Percentiles rank a stretch among this genome's conserved stretches.
phyloP scores from a whole-genome alignment of 495 filamentous ascomycete species.

The Pseudoneurospora amorphoporcata region DNA sequence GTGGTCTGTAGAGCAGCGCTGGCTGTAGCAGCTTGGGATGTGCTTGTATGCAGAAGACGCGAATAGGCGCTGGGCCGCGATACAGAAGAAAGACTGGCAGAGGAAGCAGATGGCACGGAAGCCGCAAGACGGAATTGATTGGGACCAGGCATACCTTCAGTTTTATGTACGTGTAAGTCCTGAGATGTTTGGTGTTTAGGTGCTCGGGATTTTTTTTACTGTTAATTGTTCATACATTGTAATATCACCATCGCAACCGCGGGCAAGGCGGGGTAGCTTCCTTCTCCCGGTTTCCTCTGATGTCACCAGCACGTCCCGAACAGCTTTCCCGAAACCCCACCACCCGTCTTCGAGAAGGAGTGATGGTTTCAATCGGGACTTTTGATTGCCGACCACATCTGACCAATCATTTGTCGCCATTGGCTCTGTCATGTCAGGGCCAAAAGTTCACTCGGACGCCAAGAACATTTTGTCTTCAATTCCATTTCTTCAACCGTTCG shows the following conservation, averaged over 20 bases:
- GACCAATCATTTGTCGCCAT: not conserved
- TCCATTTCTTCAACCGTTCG: not conserved
- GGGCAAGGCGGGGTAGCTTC: conserved; percentile 16
- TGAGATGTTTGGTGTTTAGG: not conserved
- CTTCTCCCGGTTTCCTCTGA: conserved; percentile 3
- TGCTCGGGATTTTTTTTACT: not conserved
- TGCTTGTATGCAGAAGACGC: conserved; percentile 4
- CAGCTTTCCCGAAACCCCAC: not conserved
- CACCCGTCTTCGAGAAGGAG: not conserved
- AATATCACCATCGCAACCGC: not conserved
- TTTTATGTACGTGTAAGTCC: not conserved
- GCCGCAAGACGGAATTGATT: conserved; percentile 11
- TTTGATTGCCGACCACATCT: not conserved
- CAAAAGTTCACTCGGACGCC: not conserved
- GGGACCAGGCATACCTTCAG: conserved; percentile 9
- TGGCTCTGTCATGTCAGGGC: not conserved
- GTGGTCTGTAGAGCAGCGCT: not conserved
- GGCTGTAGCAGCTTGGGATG: not conserved
- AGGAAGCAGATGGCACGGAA: not conserved
- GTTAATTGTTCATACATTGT: no score
- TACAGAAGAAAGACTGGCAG: not conserved
- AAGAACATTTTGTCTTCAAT: not conserved
- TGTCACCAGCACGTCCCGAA: conserved; percentile 6
- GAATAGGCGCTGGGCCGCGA: conserved; percentile 1
- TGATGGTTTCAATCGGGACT: not conserved